Evolutionary conservation across 257 asterid genomes (phyloP).

Genomic region (Osmanthus fragrans): DNA sequence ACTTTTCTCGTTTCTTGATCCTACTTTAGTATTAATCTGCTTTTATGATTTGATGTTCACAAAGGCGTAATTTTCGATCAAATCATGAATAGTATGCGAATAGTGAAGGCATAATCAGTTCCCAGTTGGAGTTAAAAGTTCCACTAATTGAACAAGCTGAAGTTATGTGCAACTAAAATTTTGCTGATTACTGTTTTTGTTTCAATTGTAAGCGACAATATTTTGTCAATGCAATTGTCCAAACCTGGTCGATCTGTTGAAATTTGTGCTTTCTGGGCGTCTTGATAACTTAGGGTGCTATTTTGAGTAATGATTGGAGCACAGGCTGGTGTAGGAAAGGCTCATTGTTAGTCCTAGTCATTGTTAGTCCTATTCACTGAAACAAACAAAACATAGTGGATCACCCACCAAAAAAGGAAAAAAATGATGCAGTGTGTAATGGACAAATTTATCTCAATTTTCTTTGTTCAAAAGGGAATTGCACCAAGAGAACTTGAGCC

Average conservation of each 20-base stretch:
- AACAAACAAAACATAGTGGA: slow-evolving; percentile 57
- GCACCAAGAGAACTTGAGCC: background rate
- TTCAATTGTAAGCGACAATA: background rate
- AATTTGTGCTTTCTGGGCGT: background rate
- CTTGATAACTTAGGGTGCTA: background rate
- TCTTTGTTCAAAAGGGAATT: slow-evolving; percentile 16
- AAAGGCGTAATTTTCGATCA: slow-evolving; percentile 7
- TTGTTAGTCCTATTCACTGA: slow-evolving; percentile 32
- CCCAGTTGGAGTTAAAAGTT: background rate
- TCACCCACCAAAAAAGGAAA: slow-evolving; percentile 50
- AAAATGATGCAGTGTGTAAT: slow-evolving; percentile 33
- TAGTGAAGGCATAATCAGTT: background rate
- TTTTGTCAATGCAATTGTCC: background rate
- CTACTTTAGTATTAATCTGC: background rate
- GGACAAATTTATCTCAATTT: slow-evolving; percentile 24
- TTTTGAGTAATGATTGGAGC: slow-evolving; percentile 32
- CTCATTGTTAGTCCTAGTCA: slow-evolving; percentile 30
- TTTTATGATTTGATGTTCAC: slow-evolving; percentile 22
- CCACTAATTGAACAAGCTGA: background rate
- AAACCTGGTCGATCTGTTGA: background rate
- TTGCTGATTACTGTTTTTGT: background rate
- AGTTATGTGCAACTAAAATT: background rate
- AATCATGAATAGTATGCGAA: background rate
- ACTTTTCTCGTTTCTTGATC: background rate
- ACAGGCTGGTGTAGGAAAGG: slow-evolving; percentile 23